Evolutionary conservation across 176 grass and related monocot genomes (phyloP).

Genomic region (Cocos nucifera): DNA sequence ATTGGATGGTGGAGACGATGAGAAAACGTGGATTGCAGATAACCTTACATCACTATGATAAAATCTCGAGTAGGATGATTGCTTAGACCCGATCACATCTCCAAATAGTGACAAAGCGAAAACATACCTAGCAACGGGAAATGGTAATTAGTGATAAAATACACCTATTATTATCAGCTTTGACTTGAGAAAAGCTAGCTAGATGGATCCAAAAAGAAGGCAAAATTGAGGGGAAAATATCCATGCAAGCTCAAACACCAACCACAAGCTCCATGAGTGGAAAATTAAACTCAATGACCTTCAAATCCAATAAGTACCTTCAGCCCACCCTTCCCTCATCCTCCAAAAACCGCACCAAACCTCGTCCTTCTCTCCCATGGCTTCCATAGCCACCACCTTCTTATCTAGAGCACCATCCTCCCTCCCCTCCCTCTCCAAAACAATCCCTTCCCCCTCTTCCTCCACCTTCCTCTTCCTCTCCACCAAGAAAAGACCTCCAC

Average conservation of each 20-base stretch:
- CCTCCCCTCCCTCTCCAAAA: slow-evolving; percentile 17
- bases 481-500: slow-evolving; percentile 3
- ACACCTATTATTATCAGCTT: no score
- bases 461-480: neutral
- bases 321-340: neutral
- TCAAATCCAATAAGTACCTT: neutral
- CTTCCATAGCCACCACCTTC: slow-evolving; percentile 48
- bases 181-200: no score
- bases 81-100: no score
- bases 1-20: no score
- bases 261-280: slow-evolving; percentile 19
- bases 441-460: neutral
- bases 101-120: no score
- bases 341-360: neutral
- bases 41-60: no score
- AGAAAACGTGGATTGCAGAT: no score
- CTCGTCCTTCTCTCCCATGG: slow-evolving; percentile 9
- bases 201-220: no score
- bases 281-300: neutral
- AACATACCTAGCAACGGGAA: no score
- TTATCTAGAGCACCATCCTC: neutral
- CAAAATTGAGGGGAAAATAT: slow-evolving; percentile 5
- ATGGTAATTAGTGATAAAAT: no score
- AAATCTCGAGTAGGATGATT: no score
- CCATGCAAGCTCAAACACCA: slow-evolving; percentile 7